phyloP scores from a whole-genome alignment of 768 basidiomycete genomes.

The Erythrobasidium yunnanense region DNA sequence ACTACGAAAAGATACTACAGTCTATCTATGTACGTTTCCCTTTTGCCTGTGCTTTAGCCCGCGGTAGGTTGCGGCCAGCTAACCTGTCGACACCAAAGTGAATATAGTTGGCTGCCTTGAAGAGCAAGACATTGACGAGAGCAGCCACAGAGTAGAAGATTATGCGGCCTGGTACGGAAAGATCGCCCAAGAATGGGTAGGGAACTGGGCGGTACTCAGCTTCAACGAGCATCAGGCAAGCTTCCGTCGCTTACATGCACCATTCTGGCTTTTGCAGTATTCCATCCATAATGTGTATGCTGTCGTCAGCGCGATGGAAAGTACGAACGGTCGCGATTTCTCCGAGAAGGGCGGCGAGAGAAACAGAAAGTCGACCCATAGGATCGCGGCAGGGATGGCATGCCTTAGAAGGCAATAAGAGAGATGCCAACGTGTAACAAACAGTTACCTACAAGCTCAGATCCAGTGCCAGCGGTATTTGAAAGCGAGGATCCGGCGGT shows the following conservation, averaged over 20 bases:
- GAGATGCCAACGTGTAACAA: not conserved
- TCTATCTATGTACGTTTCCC: constrained; percentile 5
- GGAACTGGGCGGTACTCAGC: constrained; percentile 31
- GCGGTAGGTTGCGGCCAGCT: not conserved
- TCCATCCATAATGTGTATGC: constrained; percentile 34
- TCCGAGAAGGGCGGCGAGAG: constrained; percentile 33
- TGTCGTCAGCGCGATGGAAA: not conserved
- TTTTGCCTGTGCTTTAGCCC: constrained; percentile 5
- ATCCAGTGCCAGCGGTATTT: constrained; percentile 32
- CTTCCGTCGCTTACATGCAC: not conserved
- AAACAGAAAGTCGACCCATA: constrained; percentile 36
- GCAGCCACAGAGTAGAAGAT: constrained; percentile 29
- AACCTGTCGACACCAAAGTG: constrained; percentile 15
- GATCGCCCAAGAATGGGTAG: constrained; percentile 32
- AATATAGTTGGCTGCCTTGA: constrained; percentile 22
- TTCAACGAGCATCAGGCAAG: too few relatives aligned
- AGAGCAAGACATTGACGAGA: constrained; percentile 30
- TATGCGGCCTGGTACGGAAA: constrained; percentile 12
- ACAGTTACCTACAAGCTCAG: constrained; percentile 28
- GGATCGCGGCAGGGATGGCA: constrained; percentile 31
- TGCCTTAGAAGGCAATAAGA: not conserved
- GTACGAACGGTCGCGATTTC: constrained; percentile 22
- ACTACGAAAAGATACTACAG: too few relatives aligned
- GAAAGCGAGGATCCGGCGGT: constrained; percentile 27
- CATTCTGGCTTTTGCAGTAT: constrained; percentile 22